phyloP scores from a whole-genome alignment of 2,329 filamentous ascomycete genomes.

The Cladosporium colombiae region DNA sequence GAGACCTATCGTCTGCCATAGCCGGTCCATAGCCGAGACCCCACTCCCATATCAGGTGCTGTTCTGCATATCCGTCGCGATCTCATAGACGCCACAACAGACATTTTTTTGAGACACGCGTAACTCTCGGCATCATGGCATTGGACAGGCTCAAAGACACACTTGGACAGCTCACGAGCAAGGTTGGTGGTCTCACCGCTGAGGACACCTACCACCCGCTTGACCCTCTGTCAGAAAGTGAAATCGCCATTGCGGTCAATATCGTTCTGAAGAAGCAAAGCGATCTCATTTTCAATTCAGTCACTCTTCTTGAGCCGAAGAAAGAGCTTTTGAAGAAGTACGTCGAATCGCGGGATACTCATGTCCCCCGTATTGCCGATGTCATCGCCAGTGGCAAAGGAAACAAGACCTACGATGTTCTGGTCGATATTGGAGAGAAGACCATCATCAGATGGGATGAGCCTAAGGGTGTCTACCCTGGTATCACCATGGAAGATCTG shows the following conservation, averaged over 20 bases:
- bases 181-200: conserved; percentile 2
- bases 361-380: conserved; percentile 66
- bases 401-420: conserved; percentile 75
- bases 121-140: background rate
- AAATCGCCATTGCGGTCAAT: conserved; percentile 69
- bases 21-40: conserved; percentile 11
- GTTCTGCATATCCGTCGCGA: background rate
- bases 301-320: conserved; percentile 77
- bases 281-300: conserved; percentile 76
- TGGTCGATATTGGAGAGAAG: conserved; percentile 67
- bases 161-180: conserved; percentile 2
- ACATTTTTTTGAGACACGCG: background rate
- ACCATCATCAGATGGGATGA: conserved; percentile 72
- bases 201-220: conserved; percentile 61
- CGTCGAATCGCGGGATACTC: conserved; percentile 62
- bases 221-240: conserved; percentile 68
- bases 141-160: conserved; percentile 1
- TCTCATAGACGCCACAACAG: background rate
- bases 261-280: conserved; percentile 68
- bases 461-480: conserved; percentile 72
- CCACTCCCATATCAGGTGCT: background rate
- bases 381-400: conserved; percentile 74
- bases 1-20: background rate
- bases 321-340: conserved; percentile 79
- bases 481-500: conserved; percentile 88